A percentile compares a stretch with the other conserved stretches of the same genome.
phyloP scores from a whole-genome alignment of 2,329 filamentous ascomycete species.

The Aureobasidium sp. region DNA sequence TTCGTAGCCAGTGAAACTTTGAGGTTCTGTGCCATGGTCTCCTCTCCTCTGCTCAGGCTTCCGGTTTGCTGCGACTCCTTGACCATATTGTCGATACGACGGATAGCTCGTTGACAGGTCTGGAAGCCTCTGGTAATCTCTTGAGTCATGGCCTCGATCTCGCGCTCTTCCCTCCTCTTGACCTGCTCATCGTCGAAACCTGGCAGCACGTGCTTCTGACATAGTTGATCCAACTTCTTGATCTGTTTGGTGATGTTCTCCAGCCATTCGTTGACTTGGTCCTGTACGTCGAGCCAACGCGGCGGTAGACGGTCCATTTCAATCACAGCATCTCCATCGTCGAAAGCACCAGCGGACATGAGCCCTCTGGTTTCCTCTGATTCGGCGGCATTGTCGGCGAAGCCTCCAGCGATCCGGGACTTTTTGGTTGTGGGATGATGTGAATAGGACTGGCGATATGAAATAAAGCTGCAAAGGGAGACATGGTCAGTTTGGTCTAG shows the following conservation, averaged over 20 bases:
- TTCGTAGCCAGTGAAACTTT: conserved; percentile 82
- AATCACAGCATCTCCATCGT: conserved; percentile 83
- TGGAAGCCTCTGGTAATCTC: conserved; percentile 85
- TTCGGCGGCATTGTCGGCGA: conserved; percentile 35
- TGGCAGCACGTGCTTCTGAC: conserved; percentile 93
- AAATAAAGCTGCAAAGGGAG: conserved; percentile 66
- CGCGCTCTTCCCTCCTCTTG: conserved; percentile 74
- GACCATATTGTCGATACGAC: conserved; percentile 81
- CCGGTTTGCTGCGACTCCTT: conserved; percentile 67
- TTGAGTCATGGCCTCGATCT: conserved; percentile 86
- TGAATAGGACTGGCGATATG: conserved; percentile 96
- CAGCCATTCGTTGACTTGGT: conserved; percentile 81
- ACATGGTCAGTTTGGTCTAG: conserved; percentile 2
- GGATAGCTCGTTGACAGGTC: conserved; percentile 79
- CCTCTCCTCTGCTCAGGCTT: conserved; percentile 70
- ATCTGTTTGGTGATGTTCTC: conserved; percentile 74
- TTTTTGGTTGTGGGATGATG: conserved; percentile 81
- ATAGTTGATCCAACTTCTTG: conserved; percentile 77
- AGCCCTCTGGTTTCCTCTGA: conserved; percentile 66
- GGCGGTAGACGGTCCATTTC: conserved; percentile 97
- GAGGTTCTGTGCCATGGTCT: conserved; percentile 93
- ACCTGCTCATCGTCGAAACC: conserved; percentile 94
- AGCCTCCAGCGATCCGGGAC: conserved; percentile 50
- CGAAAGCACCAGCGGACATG: conserved; percentile 67
- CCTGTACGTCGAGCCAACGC: conserved; percentile 89